phyloP scores from a whole-genome alignment of 2,329 filamentous ascomycete genomes.

The Pseudogymnoascus sp. region DNA sequence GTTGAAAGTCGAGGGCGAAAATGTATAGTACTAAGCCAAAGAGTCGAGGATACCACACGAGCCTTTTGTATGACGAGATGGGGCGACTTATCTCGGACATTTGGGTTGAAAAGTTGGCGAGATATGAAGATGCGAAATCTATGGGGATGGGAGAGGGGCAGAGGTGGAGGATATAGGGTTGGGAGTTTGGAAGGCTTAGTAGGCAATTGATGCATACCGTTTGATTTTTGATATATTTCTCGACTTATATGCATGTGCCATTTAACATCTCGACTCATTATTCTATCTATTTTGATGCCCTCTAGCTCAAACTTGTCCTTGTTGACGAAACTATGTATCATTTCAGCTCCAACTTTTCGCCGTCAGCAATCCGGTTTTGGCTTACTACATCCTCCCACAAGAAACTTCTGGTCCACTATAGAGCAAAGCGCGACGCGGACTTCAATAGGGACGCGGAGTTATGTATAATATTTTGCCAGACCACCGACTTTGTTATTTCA shows the following conservation, averaged over 20 bases:
- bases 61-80: constrained; percentile 1
- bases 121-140: background rate
- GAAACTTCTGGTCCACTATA: background rate
- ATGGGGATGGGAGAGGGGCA: background rate
- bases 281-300: background rate
- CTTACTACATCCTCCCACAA: background rate
- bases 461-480: background rate
- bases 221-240: background rate
- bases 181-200: constrained; percentile 7
- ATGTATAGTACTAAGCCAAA: constrained; percentile 7
- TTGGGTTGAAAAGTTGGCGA: background rate
- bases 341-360: background rate
- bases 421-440: background rate
- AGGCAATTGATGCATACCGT: constrained; percentile 8
- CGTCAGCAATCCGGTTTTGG: background rate
- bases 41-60: background rate
- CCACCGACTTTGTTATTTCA: background rate
- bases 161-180: background rate
- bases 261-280: background rate
- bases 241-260: background rate
- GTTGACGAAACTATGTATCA: background rate
- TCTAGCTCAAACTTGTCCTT: background rate
- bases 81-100: background rate
- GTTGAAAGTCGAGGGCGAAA: constrained; percentile 3
- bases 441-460: background rate